Percentiles rank a stretch among this genome's conserved stretches.
These are phyloP conservation scores for Gastroboletus turbinatus DNA, from an alignment of 1,284 basidiomycete genomes.

Conservation along the genomic window DNA sequence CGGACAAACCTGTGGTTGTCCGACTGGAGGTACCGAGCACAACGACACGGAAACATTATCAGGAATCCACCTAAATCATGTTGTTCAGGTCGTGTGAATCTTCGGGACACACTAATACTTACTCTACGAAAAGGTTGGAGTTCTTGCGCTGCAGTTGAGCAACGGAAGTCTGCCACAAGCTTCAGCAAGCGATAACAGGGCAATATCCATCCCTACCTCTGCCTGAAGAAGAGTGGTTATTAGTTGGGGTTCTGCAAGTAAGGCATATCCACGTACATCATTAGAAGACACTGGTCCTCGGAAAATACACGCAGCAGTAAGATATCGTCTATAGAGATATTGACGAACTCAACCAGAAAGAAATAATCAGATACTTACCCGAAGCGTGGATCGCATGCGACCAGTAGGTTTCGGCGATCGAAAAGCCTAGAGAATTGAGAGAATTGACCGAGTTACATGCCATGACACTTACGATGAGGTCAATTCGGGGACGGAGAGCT, in stretches of 20 bases:
- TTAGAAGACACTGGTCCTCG: constrained; percentile 78
- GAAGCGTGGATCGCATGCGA: constrained; percentile 81
- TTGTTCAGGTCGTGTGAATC: neutral
- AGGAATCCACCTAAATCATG: constrained; percentile 69
- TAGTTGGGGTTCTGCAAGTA: neutral
- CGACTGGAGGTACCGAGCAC: constrained; percentile 82
- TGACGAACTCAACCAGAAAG: neutral
- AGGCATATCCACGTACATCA: constrained; percentile 56
- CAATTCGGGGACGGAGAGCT: constrained; percentile 65
- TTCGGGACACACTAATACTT: constrained; percentile 22
- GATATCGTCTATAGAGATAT: constrained; percentile 58
- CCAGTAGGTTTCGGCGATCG: constrained; percentile 76
- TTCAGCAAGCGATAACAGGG: neutral
- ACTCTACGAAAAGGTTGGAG: constrained; percentile 78
- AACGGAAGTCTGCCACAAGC: constrained; percentile 41
- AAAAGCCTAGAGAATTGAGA: constrained; percentile 56
- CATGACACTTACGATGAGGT: constrained; percentile 54
- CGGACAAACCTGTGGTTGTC: constrained; percentile 60
- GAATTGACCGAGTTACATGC: neutral
- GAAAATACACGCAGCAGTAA: constrained; percentile 88
- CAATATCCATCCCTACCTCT: constrained; percentile 20
- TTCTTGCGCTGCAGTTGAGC: constrained; percentile 68
- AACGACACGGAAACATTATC: constrained; percentile 81
- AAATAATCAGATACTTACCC: constrained; percentile 47
- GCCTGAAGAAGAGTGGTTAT: constrained; percentile 36